Percentiles rank a stretch among this genome's conserved stretches.
Evolutionary conservation across 805 yeast genomes (phyloP).

Genomic region (Zygosaccharomyces bisporus): DNA sequence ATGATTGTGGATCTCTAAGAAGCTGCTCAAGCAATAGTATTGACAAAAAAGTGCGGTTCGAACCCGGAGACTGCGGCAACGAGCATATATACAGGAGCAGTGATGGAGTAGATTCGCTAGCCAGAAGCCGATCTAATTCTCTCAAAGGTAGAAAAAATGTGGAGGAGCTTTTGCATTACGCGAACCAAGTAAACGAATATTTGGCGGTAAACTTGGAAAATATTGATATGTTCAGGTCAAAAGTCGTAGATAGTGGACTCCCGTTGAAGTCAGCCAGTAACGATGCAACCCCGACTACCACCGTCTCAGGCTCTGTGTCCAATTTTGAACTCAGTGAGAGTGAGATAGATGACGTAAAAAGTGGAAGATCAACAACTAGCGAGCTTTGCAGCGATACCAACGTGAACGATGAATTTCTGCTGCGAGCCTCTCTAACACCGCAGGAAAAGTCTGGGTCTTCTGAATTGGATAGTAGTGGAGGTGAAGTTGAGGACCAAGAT

Average conservation of each 20-base stretch:
- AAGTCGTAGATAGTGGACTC: slow-evolving; percentile 12
- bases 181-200: slow-evolving; percentile 28
- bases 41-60: slow-evolving; percentile 23
- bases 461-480: background rate
- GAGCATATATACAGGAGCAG: background rate
- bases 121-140: slow-evolving; percentile 10
- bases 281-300: slow-evolving; percentile 16
- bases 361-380: slow-evolving; percentile 1
- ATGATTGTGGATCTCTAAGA: slow-evolving; percentile 12
- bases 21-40: slow-evolving; percentile 7
- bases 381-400: slow-evolving; percentile 2
- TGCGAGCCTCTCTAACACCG: background rate
- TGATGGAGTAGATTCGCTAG: background rate
- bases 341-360: slow-evolving; percentile 16
- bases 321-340: slow-evolving; percentile 32
- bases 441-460: background rate
- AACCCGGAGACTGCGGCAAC: slow-evolving; percentile 8
- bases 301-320: slow-evolving; percentile 27
- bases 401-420: background rate
- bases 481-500: background rate
- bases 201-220: slow-evolving; percentile 27
- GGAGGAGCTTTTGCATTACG: slow-evolving; percentile 32
- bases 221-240: slow-evolving; percentile 25
- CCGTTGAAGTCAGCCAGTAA: slow-evolving; percentile 18
- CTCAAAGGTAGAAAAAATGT: slow-evolving; percentile 18